Percentiles rank a stretch among this genome's conserved stretches.
These are phyloP conservation scores for Leishmania turanica DNA, from an alignment of 208 protist genomes.

Conservation along the genomic window DNA sequence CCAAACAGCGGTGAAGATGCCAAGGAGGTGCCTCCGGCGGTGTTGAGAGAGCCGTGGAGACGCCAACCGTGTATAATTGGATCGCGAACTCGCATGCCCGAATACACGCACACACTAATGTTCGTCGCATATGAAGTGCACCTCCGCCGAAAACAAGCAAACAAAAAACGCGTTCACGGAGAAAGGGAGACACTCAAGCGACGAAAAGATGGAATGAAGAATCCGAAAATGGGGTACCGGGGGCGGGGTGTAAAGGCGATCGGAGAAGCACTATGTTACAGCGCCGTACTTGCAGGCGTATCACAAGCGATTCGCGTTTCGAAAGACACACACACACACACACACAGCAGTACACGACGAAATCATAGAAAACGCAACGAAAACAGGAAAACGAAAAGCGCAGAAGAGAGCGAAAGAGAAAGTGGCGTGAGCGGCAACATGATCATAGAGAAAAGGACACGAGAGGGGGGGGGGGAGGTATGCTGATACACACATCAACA, in stretches of 20 bases:
- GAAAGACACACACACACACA: not conserved
- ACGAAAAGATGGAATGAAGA: not conserved
- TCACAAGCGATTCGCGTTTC: not conserved
- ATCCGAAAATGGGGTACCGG: not conserved
- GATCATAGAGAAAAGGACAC: not conserved
- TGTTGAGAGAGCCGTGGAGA: not conserved
- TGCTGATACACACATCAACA: not conserved
- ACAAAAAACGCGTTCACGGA: no score
- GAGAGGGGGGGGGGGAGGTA: not conserved
- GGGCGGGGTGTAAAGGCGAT: not conserved
- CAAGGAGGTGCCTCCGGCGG: not conserved
- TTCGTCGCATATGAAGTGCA: not conserved
- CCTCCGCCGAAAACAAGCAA: not conserved
- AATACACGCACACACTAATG: not conserved
- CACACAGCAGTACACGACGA: not conserved
- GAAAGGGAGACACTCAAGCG: not conserved
- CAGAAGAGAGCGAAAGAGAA: not conserved
- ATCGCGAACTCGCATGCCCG: no score
- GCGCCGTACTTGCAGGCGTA: not conserved
- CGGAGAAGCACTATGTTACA: not conserved
- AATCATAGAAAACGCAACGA: not conserved
- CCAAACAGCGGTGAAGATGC: not conserved
- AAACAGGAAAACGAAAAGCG: constrained; percentile 5
- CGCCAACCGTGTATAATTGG: not conserved
- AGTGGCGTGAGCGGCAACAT: not conserved